These are phyloP conservation scores for Xylaria sp. DNA, from an alignment of 2,329 filamentous ascomycete genomes.

Conservation along the genomic window DNA sequence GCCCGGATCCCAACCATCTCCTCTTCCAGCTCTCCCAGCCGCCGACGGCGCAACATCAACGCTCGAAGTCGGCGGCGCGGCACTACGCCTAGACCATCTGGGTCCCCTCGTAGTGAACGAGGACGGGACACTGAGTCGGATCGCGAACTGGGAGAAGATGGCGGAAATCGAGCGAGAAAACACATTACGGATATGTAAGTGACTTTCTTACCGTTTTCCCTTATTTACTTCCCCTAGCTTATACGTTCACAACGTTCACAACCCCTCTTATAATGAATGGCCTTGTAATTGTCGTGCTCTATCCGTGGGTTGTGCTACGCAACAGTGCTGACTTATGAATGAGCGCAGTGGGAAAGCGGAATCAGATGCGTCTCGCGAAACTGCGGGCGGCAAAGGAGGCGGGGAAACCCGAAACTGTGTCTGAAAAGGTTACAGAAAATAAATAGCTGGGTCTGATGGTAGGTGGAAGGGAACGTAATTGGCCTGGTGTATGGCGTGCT, in stretches of 20 bases:
- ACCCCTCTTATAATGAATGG: too few relatives aligned
- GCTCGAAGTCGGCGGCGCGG: conserved; percentile 57
- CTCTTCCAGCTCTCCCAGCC: conserved; percentile 23
- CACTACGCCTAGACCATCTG: conserved; percentile 67
- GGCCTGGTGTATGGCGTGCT: background rate
- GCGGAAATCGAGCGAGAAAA: conserved; percentile 72
- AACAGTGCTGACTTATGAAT: conserved; percentile 47
- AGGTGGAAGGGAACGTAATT: background rate
- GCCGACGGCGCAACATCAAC: conserved; percentile 39
- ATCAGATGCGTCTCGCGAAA: conserved; percentile 67
- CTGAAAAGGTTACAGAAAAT: background rate
- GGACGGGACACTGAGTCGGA: conserved; percentile 76
- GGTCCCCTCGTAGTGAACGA: conserved; percentile 79
- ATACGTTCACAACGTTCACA: background rate
- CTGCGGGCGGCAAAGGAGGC: conserved; percentile 38
- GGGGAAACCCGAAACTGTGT: conserved; percentile 15
- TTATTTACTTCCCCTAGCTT: background rate
- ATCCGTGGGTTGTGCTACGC: background rate
- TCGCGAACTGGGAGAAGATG: conserved; percentile 80
- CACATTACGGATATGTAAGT: conserved; percentile 65
- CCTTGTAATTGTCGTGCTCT: background rate
- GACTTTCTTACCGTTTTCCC: background rate
- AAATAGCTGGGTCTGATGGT: background rate
- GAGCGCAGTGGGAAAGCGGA: conserved; percentile 73
- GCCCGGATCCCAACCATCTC: conserved; percentile 4